Evolutionary conservation across 2,329 filamentous ascomycete species (phyloP).

Genomic region (Aulographum hederae): DNA sequence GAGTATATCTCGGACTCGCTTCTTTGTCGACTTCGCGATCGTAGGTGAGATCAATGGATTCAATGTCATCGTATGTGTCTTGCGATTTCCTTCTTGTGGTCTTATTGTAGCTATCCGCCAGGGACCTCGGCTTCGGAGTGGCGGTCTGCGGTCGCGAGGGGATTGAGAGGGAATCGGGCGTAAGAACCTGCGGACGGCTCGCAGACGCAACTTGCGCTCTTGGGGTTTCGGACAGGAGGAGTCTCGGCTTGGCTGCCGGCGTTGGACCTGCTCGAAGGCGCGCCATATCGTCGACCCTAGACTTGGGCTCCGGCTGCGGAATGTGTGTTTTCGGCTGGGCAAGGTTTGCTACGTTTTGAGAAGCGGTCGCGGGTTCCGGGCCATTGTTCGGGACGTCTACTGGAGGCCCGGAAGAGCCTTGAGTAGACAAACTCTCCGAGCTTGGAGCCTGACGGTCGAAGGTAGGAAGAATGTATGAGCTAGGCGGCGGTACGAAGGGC

Average conservation of each 20-base stretch:
- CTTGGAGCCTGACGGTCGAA: slow-evolving; percentile 5
- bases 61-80: not conserved
- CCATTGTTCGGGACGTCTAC: not conserved
- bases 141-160: not conserved
- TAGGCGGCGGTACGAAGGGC: slow-evolving; percentile 22
- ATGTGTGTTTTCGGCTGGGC: not conserved
- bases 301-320: not conserved
- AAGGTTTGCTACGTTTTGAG: not conserved
- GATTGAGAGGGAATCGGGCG: not conserved
- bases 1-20: no score
- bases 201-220: slow-evolving; percentile 1
- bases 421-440: slow-evolving; percentile 9
- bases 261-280: slow-evolving; percentile 23
- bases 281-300: slow-evolving; percentile 19
- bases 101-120: not conserved
- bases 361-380: not conserved
- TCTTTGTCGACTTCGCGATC: no score
- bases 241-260: slow-evolving; percentile 19
- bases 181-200: not conserved
- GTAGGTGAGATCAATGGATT: not conserved
- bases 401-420: slow-evolving; percentile 1
- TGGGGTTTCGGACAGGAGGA: slow-evolving; percentile 12
- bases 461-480: slow-evolving; percentile 9
- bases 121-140: not conserved
- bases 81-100: not conserved